Base-by-base conservation (phyloP, 352 stramenopile genomes). In the Phytopythium chamaehyphon region DNA sequence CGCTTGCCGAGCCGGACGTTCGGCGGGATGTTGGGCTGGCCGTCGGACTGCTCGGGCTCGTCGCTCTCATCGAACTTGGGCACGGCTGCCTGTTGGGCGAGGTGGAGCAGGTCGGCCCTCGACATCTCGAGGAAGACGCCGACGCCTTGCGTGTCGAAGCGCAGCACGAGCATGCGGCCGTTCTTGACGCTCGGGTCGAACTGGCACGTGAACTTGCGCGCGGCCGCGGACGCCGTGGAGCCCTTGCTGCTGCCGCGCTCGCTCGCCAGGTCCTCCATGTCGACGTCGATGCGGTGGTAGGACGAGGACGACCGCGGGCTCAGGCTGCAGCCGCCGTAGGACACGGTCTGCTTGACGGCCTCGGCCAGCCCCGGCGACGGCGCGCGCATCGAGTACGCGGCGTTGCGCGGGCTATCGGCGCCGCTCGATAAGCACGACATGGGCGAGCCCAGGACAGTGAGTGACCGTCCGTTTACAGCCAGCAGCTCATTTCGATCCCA, bases 71-170 rank as follows among this genome's bases (percentile, higher is more conserved):
- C 54, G 19, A 54, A 38, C 39, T 59, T 61, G 16, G 49, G 45
- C 57, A 58, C 56, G 1, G 75, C 75, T 0, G 71, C 77, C 35
- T 85, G 68, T 45, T 83, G 61, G 6, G 75, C 74, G 65, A 86
- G 68, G 19, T 65, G 66, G 51, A 89, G 59, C 19, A 89, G 66
- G 24, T 85, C 73, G 10, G 76, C 26, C 0, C 77, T 68, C n/a
- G 67, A 74, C 60, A 89, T 74, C 40, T 77, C 57, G 33, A 77
- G 66, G 39, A 86, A 72, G 39, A 65, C 71, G 12, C 70, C 69
- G 18, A 83, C 65, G 6, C 77, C 71, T 5, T 79, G 53, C 31
- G 53, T 43, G 53, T 86, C 74, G 48, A 89, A 89, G 4, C 68
- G 64, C 16, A 86, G 58, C 47, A 85, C 66, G n/a, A 68, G 44